Base-by-base conservation (phyloP, 768 basidiomycete genomes). In the Glaciozyma martinii region DNA sequence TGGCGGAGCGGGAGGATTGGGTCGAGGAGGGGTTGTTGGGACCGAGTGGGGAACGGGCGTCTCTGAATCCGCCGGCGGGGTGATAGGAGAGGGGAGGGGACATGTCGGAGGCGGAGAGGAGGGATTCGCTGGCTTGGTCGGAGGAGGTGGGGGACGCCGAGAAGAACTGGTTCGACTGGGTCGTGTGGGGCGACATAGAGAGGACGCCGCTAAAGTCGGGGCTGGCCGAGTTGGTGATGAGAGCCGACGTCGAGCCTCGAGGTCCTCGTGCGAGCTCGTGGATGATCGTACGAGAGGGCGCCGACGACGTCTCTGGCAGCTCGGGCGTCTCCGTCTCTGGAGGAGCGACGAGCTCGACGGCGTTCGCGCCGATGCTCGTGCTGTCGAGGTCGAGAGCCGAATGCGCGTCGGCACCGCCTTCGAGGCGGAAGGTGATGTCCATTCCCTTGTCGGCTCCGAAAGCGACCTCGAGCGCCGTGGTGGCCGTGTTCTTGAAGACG, bases 401-500 rank as follows among this genome's bases (percentile, higher is more conserved):
- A 52, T 75, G 74, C 27, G 73, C 72, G 21, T 73, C 73, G 9
- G 70, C 71, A 7, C 72, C 74, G n/a, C 74, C 74, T 5, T 73
- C 76, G n/a, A 76, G 61, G 50, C 71, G 47, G 63, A 75, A 76
- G 4, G 70, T 66, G n/a, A 75, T 74, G 29, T 76, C 74, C 29
- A 66, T 61, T 0, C 72, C 75, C 21, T 60, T 52, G 32, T 73
- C 66, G 32, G 71, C 71, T 5, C 71, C 68, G 25, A 76, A 72
- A 37, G 63, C 58, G 30, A 76, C 74, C 56, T 76, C 76, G 33
- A 75, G 69, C 12, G 71, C 62, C 47, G 67, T 65, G 37, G 68
- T 70, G 15, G 74, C 73, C 19, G 67, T 66, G 58, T 76, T 76
- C 63, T 74, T 76, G 63, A 72, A 71, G 21, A 68, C 72, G 29